Evolutionary conservation across 2,329 filamentous ascomycete genomes (phyloP), one percentile per base, ranked within the genome.

Genomic region (Penicillium sp.): DNA sequence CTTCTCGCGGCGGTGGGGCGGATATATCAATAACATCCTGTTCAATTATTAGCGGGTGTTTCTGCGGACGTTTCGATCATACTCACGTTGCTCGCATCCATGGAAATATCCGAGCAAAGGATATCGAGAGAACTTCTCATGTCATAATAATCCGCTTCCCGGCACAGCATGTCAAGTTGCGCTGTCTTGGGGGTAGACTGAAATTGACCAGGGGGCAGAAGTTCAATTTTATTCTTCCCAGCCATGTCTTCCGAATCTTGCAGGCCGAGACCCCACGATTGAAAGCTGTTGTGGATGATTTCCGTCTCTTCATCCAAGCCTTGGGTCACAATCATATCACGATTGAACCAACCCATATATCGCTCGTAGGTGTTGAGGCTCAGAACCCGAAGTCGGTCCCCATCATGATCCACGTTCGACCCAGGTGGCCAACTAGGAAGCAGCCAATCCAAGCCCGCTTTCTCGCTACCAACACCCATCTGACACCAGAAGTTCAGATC

Each of bases 401-500:
- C 87, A 43, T 86, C 72, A 50, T 83, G 78, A 65, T 93, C 87
- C 3, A 87, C 67, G 66, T 93, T 89, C 24, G 80, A 80, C 0
- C 89, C 89, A 43, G 81, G 83, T 9, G 90, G 89, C 85, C 87
- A 93, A 55, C 88, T 82, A 46, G 88, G 85, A 64, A 89, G 86
- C 65, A 96, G 90, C 93, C 95, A 99, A 66, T 93, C 89, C 43
- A 96, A 83, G 0, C 94, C 93, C 20, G 89, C 89, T 64, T 89
- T 89, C n/a, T 85, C 81, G 69, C 96, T 94, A 5, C 94, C 95
- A 10, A 99, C 85, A 0, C 89, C 91, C 74, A 97, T 92, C 71
- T 99, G 94, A 71, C 95, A 99, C 93, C 93, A 99, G 70, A 95
- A 94, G 70, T 96, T 88, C 29, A 99, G 81, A 59, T 97, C 92